These are phyloP conservation scores for Thielaviopsis musarum DNA, from an alignment of 2,329 filamentous ascomycete genomes.

Conservation along the genomic window DNA sequence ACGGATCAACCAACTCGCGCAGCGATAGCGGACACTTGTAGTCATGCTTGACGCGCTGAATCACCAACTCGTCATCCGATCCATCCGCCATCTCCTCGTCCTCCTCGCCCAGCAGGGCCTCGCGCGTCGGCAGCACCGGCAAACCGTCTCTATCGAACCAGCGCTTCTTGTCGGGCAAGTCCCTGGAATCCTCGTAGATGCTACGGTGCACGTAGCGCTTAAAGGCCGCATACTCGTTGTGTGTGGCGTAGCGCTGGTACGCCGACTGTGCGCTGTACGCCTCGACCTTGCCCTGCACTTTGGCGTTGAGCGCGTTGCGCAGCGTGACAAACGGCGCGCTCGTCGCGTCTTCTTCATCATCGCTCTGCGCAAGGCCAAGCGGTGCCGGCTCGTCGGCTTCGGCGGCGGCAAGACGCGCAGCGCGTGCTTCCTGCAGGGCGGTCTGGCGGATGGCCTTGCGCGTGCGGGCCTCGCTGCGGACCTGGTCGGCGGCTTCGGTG, in stretches of 20 bases:
- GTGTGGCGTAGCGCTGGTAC: constrained; percentile 31
- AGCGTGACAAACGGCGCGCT: background rate
- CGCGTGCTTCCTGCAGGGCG: background rate
- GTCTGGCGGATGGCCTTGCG: background rate
- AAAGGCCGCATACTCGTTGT: constrained; percentile 45
- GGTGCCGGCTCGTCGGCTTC: background rate
- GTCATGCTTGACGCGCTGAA: constrained; percentile 45
- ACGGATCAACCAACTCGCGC: constrained; percentile 45
- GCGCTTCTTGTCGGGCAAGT: constrained; percentile 33
- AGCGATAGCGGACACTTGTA: constrained; percentile 56
- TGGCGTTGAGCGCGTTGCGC: background rate
- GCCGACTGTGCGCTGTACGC: constrained; percentile 22
- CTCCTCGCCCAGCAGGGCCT: constrained; percentile 14
- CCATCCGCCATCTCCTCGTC: constrained; percentile 31
- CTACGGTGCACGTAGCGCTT: constrained; percentile 41
- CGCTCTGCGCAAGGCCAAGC: background rate
- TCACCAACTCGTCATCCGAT: constrained; percentile 51
- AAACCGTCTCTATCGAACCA: constrained; percentile 35
- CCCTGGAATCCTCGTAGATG: constrained; percentile 29
- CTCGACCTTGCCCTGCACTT: constrained; percentile 11
- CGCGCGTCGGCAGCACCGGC: constrained; percentile 19
- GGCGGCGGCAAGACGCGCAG: too few species aligned
- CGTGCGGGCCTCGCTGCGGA: constrained; percentile 15
- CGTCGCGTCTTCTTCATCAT: background rate
- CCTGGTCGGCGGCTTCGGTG: constrained; percentile 19